Evolutionary conservation across 75 land plant genomes (phyloP).

Genomic region (Larix kaempferi): DNA sequence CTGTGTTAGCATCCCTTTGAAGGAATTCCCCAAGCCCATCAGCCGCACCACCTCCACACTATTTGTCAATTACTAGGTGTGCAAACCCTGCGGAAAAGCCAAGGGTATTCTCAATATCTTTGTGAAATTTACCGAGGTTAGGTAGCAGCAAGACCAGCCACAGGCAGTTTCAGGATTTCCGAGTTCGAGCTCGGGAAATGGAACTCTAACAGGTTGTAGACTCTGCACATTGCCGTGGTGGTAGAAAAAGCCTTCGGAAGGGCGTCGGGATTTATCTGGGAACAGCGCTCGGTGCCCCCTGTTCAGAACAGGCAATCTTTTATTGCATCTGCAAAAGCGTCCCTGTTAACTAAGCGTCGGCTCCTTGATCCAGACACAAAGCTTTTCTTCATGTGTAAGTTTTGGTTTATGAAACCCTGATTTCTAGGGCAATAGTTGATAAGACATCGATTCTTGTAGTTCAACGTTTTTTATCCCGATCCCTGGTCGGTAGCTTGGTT

Average conservation of each 20-base stretch:
- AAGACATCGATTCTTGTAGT: neutral
- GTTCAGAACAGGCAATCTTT: neutral
- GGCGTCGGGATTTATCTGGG: neutral
- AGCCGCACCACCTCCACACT: no score
- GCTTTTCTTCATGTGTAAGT: constrained; percentile 74
- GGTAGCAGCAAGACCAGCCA: no score
- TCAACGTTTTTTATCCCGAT: neutral
- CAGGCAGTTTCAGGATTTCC: no score
- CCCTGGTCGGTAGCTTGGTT: no score
- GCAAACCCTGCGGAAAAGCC: no score
- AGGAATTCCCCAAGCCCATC: no score
- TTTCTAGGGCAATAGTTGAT: neutral
- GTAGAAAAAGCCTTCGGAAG: neutral
- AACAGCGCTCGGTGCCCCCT: neutral
- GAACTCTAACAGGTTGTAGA: neutral
- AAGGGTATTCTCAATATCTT: no score
- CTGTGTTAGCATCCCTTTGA: no score
- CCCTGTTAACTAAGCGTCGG: constrained; percentile 52
- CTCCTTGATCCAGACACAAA: constrained; percentile 75
- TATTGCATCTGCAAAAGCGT: constrained; percentile 35
- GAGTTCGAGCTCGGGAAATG: neutral
- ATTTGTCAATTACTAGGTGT: no score
- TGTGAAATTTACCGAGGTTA: no score
- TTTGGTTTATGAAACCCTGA: neutral
- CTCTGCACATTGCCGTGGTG: constrained; percentile 1